Evolutionary conservation across 2,329 filamentous ascomycete genomes (phyloP).

Genomic region (Trichoderma asperellum): DNA sequence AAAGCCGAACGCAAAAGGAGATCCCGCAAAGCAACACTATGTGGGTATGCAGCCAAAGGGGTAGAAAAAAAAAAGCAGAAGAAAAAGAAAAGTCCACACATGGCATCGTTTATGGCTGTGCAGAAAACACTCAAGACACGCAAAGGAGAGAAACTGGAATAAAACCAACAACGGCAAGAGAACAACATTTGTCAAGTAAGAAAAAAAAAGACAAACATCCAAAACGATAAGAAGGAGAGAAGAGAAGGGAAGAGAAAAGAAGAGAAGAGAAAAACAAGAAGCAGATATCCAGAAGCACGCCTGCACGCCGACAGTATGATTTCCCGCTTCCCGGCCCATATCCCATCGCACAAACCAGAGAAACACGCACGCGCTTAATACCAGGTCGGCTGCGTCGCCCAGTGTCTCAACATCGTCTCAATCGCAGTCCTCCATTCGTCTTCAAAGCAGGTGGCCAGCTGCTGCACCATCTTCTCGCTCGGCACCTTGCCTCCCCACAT

Average conservation of each 20-base stretch:
- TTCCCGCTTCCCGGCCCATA: background rate
- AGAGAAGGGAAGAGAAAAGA: background rate
- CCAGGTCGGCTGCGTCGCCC: conserved; percentile 64
- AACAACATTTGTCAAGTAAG: background rate
- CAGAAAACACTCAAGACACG: background rate
- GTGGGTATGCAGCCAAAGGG: background rate
- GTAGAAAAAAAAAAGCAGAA: background rate
- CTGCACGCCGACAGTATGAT: background rate
- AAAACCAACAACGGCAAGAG: background rate
- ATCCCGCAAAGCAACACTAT: background rate
- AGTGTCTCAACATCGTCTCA: conserved; percentile 69
- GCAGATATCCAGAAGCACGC: background rate
- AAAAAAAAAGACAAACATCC: background rate
- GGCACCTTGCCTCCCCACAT: conserved; percentile 72
- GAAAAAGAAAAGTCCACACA: background rate
- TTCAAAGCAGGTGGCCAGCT: conserved; percentile 65
- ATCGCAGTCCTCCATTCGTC: conserved; percentile 70
- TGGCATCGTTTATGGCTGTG: background rate
- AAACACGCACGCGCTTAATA: conserved; percentile 39
- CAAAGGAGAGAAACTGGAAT: background rate
- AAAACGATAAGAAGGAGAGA: background rate
- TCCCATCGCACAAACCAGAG: background rate
- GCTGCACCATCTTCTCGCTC: conserved; percentile 56
- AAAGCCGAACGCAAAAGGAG: background rate
- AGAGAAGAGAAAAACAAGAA: background rate